phyloP scores from a whole-genome alignment of 352 stramenopile species.

The Aphanomyces astaci region DNA sequence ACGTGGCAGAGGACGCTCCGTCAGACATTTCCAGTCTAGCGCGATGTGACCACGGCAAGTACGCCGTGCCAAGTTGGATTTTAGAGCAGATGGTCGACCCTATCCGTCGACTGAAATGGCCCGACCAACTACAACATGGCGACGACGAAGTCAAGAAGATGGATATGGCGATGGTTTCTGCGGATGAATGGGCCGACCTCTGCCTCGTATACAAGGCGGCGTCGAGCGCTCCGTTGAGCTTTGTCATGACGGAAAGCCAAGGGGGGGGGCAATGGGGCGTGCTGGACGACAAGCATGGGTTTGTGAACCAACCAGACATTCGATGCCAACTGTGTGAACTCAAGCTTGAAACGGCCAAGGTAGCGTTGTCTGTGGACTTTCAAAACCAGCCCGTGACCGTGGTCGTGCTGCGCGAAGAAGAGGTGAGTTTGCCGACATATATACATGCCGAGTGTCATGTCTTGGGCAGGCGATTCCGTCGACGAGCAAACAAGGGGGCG shows the following conservation, averaged over 20 bases:
- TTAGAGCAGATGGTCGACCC: slow-evolving; percentile 56
- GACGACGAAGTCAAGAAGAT: not conserved
- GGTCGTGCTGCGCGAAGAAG: slow-evolving; percentile 45
- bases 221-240: not conserved
- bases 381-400: slow-evolving; percentile 50
- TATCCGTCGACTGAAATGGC: no score
- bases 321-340: slow-evolving; percentile 1
- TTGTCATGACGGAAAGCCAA: not conserved
- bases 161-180: not conserved
- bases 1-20: slow-evolving; percentile 43
- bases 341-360: slow-evolving; percentile 45
- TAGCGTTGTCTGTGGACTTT: slow-evolving; percentile 57
- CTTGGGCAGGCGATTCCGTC: not conserved
- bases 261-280: slow-evolving; percentile 17
- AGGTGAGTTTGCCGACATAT: slow-evolving; percentile 40
- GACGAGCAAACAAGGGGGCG: not conserved
- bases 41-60: slow-evolving; percentile 38
- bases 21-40: slow-evolving; percentile 31
- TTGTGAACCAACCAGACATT: not conserved
- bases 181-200: slow-evolving; percentile 5
- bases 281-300: not conserved
- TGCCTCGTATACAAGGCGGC: not conserved
- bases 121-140: no score
- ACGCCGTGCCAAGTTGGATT: slow-evolving; percentile 43
- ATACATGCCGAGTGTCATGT: not conserved